phyloP scores from a whole-genome alignment of 176 grass and related monocot species.

The Bolboschoenus planiculmis region DNA sequence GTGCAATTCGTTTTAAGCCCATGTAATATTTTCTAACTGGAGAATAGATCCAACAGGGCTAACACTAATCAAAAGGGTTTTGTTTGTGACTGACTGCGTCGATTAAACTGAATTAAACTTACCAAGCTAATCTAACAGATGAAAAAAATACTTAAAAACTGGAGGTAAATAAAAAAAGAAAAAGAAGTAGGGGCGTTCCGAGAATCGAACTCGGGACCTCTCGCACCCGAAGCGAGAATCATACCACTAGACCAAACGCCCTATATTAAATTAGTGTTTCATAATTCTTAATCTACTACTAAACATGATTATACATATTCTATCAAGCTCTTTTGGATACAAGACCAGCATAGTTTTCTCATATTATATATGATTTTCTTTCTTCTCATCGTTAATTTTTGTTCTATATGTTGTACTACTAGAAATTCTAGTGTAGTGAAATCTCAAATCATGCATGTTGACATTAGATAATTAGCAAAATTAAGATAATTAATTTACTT shows the following conservation, averaged over 20 bases:
- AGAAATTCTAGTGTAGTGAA: background rate
- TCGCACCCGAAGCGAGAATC: conserved; percentile 73
- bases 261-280: too few species aligned
- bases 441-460: background rate
- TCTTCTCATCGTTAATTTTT: background rate
- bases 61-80: background rate
- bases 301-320: too few species aligned
- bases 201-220: conserved; percentile 63
- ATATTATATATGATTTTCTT: too few species aligned
- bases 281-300: too few species aligned
- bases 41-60: background rate
- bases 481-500: background rate
- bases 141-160: too few species aligned
- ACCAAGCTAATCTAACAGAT: too few species aligned
- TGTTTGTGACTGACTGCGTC: too few species aligned
- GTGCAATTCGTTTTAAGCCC: background rate
- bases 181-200: conserved; percentile 38
- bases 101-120: too few species aligned
- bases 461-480: background rate
- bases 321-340: too few species aligned
- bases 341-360: background rate
- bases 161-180: background rate
- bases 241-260: conserved; percentile 73
- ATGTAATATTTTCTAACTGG: background rate
- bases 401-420: background rate